Percentiles rank a stretch among this genome's conserved stretches.
phyloP scores from a whole-genome alignment of 2,329 filamentous ascomycete genomes.

The Monosporascus sp. region DNA sequence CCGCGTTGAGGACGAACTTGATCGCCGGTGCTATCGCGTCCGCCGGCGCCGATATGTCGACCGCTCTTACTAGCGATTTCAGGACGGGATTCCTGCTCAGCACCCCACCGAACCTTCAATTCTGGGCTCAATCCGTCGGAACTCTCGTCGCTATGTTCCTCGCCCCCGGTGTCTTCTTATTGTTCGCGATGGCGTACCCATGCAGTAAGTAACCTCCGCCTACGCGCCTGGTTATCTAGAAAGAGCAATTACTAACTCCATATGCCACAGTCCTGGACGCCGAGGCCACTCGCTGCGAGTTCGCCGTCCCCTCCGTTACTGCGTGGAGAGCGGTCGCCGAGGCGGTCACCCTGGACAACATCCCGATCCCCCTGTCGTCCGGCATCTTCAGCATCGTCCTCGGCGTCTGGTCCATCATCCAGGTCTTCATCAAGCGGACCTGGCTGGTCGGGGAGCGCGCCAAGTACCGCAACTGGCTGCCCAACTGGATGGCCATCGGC shows the following conservation, averaged over 20 bases:
- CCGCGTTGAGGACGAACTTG: slow-evolving; percentile 60
- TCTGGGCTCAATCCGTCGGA: slow-evolving; percentile 58
- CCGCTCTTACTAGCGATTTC: slow-evolving; percentile 56
- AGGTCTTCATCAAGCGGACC: slow-evolving; percentile 50
- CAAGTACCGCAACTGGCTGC: slow-evolving; percentile 50
- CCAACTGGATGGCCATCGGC: slow-evolving; percentile 57
- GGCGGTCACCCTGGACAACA: slow-evolving; percentile 51
- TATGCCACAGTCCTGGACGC: slow-evolving; percentile 36
- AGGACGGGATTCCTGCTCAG: slow-evolving; percentile 61
- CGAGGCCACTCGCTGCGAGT: slow-evolving; percentile 46
- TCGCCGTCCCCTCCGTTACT: slow-evolving; percentile 56
- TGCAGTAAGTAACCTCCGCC: slow-evolving; percentile 34
- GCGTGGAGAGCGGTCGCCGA: slow-evolving; percentile 62
- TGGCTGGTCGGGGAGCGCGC: slow-evolving; percentile 46
- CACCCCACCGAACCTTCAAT: slow-evolving; percentile 60
- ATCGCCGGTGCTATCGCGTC: slow-evolving; percentile 55
- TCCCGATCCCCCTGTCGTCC: slow-evolving; percentile 48
- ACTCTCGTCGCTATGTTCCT: slow-evolving; percentile 61
- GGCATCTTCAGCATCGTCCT: slow-evolving; percentile 55
- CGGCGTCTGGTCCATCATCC: slow-evolving; percentile 42
- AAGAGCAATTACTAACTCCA: no score
- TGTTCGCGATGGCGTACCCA: slow-evolving; percentile 63
- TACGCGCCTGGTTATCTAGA: no score
- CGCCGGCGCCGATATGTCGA: slow-evolving; percentile 49
- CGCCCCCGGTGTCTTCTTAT: slow-evolving; percentile 56